Evolutionary conservation across 1,284 basidiomycete genomes (phyloP).

Genomic region (Ceratobasidium sp.): DNA sequence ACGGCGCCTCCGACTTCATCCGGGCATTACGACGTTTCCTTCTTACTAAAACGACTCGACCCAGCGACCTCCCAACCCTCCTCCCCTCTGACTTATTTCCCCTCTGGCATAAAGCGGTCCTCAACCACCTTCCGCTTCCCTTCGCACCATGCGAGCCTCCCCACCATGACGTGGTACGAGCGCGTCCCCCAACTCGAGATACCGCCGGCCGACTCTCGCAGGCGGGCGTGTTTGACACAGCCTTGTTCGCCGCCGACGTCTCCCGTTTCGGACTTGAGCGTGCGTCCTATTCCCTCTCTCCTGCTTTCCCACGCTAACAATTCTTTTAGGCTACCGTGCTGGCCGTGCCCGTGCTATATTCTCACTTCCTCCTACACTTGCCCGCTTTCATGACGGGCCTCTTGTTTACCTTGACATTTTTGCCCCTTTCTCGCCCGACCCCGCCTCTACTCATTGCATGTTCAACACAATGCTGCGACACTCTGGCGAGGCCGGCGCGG

Average conservation of each 20-base stretch:
- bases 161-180: constrained; percentile 2
- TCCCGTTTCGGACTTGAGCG: background rate
- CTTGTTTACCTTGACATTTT: constrained; percentile 11
- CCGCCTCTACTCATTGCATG: background rate
- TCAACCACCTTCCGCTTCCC: constrained; percentile 1
- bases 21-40: background rate
- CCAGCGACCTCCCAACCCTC: background rate
- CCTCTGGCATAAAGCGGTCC: constrained; percentile 1
- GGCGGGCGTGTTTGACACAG: background rate
- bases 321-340: constrained; percentile 7
- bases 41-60: background rate
- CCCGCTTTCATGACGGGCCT: background rate
- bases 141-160: background rate
- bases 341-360: constrained; percentile 12
- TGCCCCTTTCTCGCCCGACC: background rate
- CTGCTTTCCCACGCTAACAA: background rate
- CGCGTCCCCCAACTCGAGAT: background rate
- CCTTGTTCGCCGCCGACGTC: background rate
- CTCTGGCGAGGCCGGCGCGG: background rate
- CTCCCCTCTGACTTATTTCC: background rate
- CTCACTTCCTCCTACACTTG: background rate
- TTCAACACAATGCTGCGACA: background rate
- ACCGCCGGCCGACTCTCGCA: background rate
- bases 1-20: constrained; percentile 24
- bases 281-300: background rate